These are phyloP conservation scores for Syncephalastrum monosporum DNA, from an alignment of 371 early-diverging fungal species.

Conservation along the genomic window DNA sequence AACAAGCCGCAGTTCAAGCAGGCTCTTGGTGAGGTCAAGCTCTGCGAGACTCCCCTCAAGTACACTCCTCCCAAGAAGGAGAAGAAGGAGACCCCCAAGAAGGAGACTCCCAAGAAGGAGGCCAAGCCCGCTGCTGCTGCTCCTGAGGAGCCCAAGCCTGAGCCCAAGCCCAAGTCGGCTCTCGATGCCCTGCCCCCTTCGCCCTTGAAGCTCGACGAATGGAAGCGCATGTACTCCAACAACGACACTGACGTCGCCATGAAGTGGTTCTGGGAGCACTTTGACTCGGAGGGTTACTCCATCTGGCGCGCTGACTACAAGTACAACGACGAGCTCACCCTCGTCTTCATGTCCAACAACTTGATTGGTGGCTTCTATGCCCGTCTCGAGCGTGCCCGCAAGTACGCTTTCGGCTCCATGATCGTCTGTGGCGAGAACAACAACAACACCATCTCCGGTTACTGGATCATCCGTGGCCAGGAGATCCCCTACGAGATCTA, in stretches of 20 bases:
- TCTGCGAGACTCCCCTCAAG: constrained; percentile 58
- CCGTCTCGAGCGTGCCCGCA: constrained; percentile 91
- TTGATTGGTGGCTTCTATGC: constrained; percentile 91
- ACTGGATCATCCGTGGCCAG: constrained; percentile 91
- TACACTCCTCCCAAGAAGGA: constrained; percentile 62
- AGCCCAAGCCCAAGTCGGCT: constrained; percentile 90
- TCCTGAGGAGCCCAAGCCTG: constrained; percentile 61
- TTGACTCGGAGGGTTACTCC: constrained; percentile 83
- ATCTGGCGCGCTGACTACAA: constrained; percentile 89
- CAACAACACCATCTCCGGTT: constrained; percentile 90
- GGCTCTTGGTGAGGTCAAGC: constrained; percentile 66
- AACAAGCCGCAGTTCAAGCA: constrained; percentile 83
- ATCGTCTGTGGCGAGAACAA: constrained; percentile 84
- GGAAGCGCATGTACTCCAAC: constrained; percentile 98
- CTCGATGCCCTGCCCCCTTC: constrained; percentile 88
- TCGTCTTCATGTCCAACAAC: constrained; percentile 85
- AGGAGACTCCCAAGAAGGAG: constrained; percentile 40
- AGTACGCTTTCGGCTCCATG: constrained; percentile 94
- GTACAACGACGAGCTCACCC: constrained; percentile 85
- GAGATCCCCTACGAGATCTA: constrained; percentile 84
- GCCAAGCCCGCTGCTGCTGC: constrained; percentile 54
- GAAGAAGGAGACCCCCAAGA: constrained; percentile 37
- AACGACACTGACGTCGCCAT: constrained; percentile 87
- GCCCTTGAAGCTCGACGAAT: constrained; percentile 81
- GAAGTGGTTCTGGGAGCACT: constrained; percentile 94